Base-by-base conservation (phyloP, 2,329 filamentous ascomycete species). In the Aspergillus hortae region DNA sequence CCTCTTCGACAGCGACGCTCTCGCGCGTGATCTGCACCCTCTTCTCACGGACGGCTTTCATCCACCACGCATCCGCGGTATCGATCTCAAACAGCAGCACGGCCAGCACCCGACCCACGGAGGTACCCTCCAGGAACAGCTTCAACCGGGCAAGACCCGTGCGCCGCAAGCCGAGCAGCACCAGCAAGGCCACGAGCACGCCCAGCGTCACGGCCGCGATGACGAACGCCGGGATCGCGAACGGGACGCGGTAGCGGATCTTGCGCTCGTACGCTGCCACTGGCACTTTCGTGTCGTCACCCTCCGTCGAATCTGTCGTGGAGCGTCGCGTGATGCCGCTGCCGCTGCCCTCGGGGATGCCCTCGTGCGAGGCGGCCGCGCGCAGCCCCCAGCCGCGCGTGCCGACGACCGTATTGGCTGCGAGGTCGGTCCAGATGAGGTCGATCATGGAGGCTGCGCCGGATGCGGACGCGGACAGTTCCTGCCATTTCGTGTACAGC, bases 401-500 rank as follows among this genome's bases (percentile, higher is more conserved):
- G 4, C 76, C 75, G 0, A 77, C 65, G 0, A 77, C 69, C 2
- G 71, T 61, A n/a, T 73, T 75, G 1, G 76, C 69, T 1, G 70
- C 67, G 6, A 74, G 49, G 50, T 79, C 75, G 0, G 75, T 78
- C 70, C 73, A 78, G 4, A 78, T 66, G 0, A 76, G 40, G 23
- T 42, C 17, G 40, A 19, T 11, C 4, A 42, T 42, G 17, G 40
- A 12, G 40, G 19, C 19, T 7, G 40, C 4, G 19, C 19, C 40
- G 11, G 15, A 5, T 2, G 40, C 40, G 17, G 40, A 42, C 5
- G 15, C 15, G 9, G 40, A 42, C 11, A 42, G 60, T 2, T 68
- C 52, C 53, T 74, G 69, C 75, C 76, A 78, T 42, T 66, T 64
- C 5, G 53, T 55, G 47, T 66, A 77, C 59, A 79, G 66, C 6